Base-by-base conservation (phyloP, 1,284 basidiomycete genomes). In the Heterobasidion parviporum region DNA sequence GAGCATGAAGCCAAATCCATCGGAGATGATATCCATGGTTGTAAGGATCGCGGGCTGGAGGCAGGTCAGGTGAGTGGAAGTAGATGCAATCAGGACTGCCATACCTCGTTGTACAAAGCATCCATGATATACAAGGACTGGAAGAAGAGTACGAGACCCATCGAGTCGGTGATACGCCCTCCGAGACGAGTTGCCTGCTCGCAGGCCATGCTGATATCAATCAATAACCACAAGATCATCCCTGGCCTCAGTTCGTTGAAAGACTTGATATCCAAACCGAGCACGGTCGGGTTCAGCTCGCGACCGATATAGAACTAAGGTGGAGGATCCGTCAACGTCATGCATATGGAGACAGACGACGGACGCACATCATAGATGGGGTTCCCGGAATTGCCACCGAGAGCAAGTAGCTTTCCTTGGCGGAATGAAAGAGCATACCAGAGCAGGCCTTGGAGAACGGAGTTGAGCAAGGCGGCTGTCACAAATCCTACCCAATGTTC, bases 1-100 rank as follows among this genome's bases (percentile, higher is more conserved):
- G 35, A 99, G 86, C 97, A 99, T 99, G 80, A 96, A 98, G 7
- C 97, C 97, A 64, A 99, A 98, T 5, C 96, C 96, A 64, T 99
- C 97, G 33, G 92, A 93, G 8, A 89, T 96, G 67, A 99, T 97
- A 69, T 99, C 96, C 94, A 99, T 98, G 16, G 92, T 94, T 8
- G 92, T 95, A 60, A 99, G 81, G 65, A 99, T 85, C 9, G 91
- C 87, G 3, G 86, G 82, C 87, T 89, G 56, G 5, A 47, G 34
- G 34, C 3, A 54, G 6, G 45, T 52, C 18, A 26, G 46, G 15
- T n/a, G 50, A 52, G n/a, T 20, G 10, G 3, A 33, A 55, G 44
- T 15, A 18, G 20, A 36, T 18, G 34, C 26, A n/a, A 8, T 15
- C 61, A 55, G 61, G 55, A 18, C 49, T 52, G 5, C 64, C 73